A percentile compares a stretch with the other conserved stretches of the same genome.
These are phyloP conservation scores for Pleurotus tuoliensis DNA, from an alignment of 768 basidiomycete species.

Conservation along the genomic window DNA sequence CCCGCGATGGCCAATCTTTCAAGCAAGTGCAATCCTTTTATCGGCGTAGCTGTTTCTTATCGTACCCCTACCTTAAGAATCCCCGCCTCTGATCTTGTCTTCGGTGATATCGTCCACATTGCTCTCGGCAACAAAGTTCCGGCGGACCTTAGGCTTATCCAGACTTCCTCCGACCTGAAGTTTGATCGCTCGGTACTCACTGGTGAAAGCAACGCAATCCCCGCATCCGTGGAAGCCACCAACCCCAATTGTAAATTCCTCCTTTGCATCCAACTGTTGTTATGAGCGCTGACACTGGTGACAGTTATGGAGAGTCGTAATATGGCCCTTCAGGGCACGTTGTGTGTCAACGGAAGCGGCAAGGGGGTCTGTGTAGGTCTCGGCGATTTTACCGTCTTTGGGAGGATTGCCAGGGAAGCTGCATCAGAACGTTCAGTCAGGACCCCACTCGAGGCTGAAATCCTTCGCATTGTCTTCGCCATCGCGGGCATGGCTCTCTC, in stretches of 20 bases:
- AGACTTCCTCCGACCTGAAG: conserved; percentile 51
- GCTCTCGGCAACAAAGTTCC: conserved; percentile 67
- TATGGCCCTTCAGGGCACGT: conserved; percentile 55
- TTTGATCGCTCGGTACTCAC: conserved; percentile 68
- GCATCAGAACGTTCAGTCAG: conserved; percentile 26
- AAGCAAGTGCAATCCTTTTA: conserved; percentile 13
- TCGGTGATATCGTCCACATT: conserved; percentile 64
- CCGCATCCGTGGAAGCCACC: conserved; percentile 27
- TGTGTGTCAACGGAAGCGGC: conserved; percentile 47
- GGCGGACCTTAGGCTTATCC: conserved; percentile 64
- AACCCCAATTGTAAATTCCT: conserved; percentile 27
- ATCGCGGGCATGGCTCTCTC: conserved; percentile 42
- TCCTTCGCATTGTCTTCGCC: conserved; percentile 50
- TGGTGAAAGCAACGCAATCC: conserved; percentile 43
- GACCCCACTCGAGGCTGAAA: conserved; percentile 53
- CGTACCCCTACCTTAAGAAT: conserved; percentile 15
- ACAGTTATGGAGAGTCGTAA: conserved; percentile 43
- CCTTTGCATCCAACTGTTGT: too few relatives aligned
- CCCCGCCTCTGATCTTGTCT: conserved; percentile 58
- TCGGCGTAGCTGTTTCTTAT: too few relatives aligned
- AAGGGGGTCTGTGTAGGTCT: conserved; percentile 43
- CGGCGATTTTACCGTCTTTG: conserved; percentile 49
- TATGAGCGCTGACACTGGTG: conserved; percentile 17
- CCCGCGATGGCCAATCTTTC: conserved; percentile 41
- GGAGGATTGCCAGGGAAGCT: conserved; percentile 35